These are phyloP conservation scores for Chenopodium formosanum DNA, from an alignment of 148 eudicot genomes.

Conservation along the genomic window DNA sequence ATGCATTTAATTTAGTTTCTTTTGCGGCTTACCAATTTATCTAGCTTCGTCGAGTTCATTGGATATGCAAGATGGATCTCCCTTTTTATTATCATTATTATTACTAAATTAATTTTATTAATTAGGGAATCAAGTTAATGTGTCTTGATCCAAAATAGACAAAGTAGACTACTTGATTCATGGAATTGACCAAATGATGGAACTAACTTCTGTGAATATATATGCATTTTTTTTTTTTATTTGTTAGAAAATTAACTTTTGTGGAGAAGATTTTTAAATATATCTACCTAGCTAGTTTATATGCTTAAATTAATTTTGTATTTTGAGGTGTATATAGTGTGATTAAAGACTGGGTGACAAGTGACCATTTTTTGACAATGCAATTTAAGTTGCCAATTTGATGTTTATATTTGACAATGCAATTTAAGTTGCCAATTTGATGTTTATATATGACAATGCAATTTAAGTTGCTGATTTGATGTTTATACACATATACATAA, in stretches of 20 bases:
- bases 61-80: conserved; percentile 20
- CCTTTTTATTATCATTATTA: background rate
- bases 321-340: too few relatives aligned
- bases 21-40: conserved; percentile 18
- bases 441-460: too few relatives aligned
- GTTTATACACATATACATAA: too few relatives aligned
- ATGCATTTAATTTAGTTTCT: conserved; percentile 22
- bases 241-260: background rate
- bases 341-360: too few relatives aligned
- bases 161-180: conserved; percentile 8
- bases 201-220: background rate
- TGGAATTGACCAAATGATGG: conserved; percentile 10
- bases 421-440: too few relatives aligned
- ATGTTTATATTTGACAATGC: too few relatives aligned
- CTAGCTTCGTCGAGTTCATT: conserved; percentile 2
- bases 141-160: background rate
- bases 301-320: too few relatives aligned
- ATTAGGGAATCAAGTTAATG: conserved; percentile 1
- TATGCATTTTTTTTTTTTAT: background rate
- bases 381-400: too few relatives aligned
- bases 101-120: background rate
- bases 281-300: too few relatives aligned
- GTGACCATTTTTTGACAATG: too few relatives aligned
- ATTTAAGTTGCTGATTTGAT: too few relatives aligned
- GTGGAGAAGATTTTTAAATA: too few relatives aligned